These are phyloP conservation scores for Acanthamoeba healyi DNA, from an alignment of 208 protist species.

Conservation along the genomic window DNA sequence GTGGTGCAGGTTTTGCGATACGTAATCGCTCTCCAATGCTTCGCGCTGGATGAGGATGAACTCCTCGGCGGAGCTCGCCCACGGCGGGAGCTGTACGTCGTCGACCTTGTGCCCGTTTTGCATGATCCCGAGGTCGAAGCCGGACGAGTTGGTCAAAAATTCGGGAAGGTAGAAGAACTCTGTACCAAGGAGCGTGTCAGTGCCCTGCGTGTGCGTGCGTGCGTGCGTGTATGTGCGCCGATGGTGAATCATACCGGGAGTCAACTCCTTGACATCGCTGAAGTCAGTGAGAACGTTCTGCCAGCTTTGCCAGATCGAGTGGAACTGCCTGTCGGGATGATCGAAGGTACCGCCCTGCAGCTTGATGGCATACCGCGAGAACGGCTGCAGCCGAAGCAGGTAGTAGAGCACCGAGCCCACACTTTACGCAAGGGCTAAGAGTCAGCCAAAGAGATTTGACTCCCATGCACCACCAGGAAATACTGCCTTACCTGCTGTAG, in stretches of 20 bases:
- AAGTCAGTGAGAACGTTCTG: conserved; percentile 86
- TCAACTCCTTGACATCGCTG: conserved; percentile 94
- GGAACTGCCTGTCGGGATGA: conserved; percentile 90
- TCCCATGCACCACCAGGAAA: conserved; percentile 96
- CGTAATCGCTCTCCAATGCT: conserved; percentile 89
- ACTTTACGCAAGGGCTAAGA: conserved; percentile 93
- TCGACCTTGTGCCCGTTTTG: conserved; percentile 87
- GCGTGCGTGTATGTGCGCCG: conserved; percentile 97
- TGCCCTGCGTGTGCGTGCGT: conserved; percentile 95
- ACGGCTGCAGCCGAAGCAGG: conserved; percentile 98
- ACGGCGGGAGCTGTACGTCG: conserved; percentile 96
- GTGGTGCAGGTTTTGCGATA: conserved; percentile 92
- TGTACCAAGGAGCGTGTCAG: conserved; percentile 96
- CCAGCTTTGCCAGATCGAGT: conserved; percentile 94
- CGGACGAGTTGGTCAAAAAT: conserved; percentile 95
- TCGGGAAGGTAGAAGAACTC: conserved; percentile 98
- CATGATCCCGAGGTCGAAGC: conserved; percentile 93
- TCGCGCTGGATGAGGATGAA: conserved; percentile 89
- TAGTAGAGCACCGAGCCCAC: conserved; percentile 95
- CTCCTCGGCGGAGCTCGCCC: conserved; percentile 87
- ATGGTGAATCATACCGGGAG: conserved; percentile 91
- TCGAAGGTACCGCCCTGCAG: conserved; percentile 86
- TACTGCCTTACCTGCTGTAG: conserved; percentile 96
- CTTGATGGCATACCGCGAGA: conserved; percentile 90
- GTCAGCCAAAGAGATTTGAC: conserved; percentile 95